phyloP scores from a whole-genome alignment of 306 rosid genomes.

The Ammopiptanthus mongolicus region DNA sequence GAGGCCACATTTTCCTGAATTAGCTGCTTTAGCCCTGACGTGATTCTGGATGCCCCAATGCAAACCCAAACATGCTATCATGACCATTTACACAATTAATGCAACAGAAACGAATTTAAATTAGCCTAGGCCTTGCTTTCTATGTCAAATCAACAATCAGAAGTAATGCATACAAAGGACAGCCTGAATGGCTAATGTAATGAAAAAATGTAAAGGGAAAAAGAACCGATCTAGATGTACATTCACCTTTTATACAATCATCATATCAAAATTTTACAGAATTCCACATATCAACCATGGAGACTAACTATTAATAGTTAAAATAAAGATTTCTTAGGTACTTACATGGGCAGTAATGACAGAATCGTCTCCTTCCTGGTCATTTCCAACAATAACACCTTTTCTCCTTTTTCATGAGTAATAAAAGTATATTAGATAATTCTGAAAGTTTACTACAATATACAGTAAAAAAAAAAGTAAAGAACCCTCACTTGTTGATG shows the following conservation, averaged over 20 bases:
- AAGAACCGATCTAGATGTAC: not conserved
- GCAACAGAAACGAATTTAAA: not conserved
- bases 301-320: not conserved
- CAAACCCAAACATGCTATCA: slow-evolving; percentile 2
- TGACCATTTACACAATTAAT: not conserved
- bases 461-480: not conserved
- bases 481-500: slow-evolving; percentile 74
- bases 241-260: not conserved
- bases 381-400: slow-evolving; percentile 93
- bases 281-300: not conserved
- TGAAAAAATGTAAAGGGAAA: not conserved
- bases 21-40: not conserved
- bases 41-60: not conserved
- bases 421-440: slow-evolving; percentile 12
- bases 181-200: not conserved
- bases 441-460: not conserved
- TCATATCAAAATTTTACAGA: not conserved
- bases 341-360: slow-evolving; percentile 84
- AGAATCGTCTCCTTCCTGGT: slow-evolving; percentile 98
- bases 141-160: not conserved
- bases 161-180: not conserved
- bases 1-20: not conserved
- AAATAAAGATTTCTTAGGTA: not conserved
- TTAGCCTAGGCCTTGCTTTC: not conserved
- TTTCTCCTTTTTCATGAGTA: slow-evolving; percentile 61